Base-by-base conservation (phyloP, 345 rosid genomes). In the Abelmoschus esculentus region DNA sequence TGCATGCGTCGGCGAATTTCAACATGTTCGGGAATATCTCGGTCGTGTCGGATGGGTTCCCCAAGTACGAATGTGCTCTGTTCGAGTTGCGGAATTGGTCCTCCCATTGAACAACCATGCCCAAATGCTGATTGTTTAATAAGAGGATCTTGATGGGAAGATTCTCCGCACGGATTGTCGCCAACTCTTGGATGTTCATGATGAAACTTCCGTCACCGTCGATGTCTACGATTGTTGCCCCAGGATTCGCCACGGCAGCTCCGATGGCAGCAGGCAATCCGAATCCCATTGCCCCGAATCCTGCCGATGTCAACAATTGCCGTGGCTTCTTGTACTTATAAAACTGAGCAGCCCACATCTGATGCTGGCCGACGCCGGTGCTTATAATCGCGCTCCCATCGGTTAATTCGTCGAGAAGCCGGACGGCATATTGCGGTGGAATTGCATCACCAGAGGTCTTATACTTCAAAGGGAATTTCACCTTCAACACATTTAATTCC, bases 211-310 rank as follows among this genome's bases (percentile, higher is more conserved):
- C 53, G 5, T 47, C 96, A 0, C 98, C 97, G 53, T 93, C 97
- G 50, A 93, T 89, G 66, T 91, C 98, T 15, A 91, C 96, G 1
- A 50, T 9, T 5, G 6, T 7, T 5, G 22, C 22, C 19, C 55
- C 55, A 2, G 55, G 55, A 47, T 50, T 50, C 9, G 55, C 22
- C n/a, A 50, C 55, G n/a, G 55, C 22, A n/a, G 55, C 22, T n/a
- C 19, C 55, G 6, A 50, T 83, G 0, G 98, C 96, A 76, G 97
- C 96, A 1, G 96, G 98, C 65, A 93, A 78, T 58, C 98, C 98
- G 38, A 93, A 93, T 61, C 98, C 97, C 98, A 91, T 93, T 42
- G 98, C 98, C 17, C 98, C 98, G 9, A 93, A 82, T 1, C 98
- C 98, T 2, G 82, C 92, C 0, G 96, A 91, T 2, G 98, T 84